Conservation (phyloP, 2,329 filamentous ascomycete genomes). For the Trichoderma sp. region DNA sequence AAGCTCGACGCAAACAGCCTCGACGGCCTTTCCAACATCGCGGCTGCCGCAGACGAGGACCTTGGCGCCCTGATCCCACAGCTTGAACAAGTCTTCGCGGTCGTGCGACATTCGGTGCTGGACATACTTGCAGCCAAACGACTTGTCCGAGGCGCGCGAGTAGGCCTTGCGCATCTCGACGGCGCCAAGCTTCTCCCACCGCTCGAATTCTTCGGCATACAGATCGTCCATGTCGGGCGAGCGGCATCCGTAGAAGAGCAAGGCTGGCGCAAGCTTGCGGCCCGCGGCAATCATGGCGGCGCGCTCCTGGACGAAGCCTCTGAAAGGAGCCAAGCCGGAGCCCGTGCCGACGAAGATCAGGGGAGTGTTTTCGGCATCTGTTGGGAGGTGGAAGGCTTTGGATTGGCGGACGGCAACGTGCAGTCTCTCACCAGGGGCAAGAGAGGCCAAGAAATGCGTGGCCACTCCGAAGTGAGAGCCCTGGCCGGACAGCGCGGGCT, state of each 20-base stretch:
- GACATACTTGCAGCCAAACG: slow-evolving; percentile 48
- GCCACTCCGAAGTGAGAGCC: slow-evolving; percentile 58
- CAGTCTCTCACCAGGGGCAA: slow-evolving; percentile 43
- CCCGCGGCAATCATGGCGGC: slow-evolving; percentile 50
- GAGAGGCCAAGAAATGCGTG: slow-evolving; percentile 55
- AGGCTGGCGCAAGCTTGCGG: slow-evolving; percentile 53
- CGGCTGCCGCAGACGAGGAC: slow-evolving; percentile 65
- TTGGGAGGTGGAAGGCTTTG: slow-evolving; percentile 48
- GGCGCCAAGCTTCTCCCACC: slow-evolving; percentile 59
- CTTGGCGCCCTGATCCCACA: slow-evolving; percentile 48
- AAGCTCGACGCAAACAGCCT: slow-evolving; percentile 38
- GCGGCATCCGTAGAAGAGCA: slow-evolving; percentile 66
- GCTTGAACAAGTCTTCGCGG: slow-evolving; percentile 33
- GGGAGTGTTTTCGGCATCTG: slow-evolving; percentile 44
- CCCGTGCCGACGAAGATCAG: slow-evolving; percentile 52
- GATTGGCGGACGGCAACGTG: slow-evolving; percentile 50
- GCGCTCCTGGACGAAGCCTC: slow-evolving; percentile 61
- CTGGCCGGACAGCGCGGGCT: slow-evolving; percentile 49
- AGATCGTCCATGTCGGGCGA: slow-evolving; percentile 54
- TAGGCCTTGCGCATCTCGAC: slow-evolving; percentile 61
- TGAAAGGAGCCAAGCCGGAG: slow-evolving; percentile 60
- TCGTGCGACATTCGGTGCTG: slow-evolving; percentile 43
- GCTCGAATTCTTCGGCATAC: slow-evolving; percentile 56
- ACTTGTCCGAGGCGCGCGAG: slow-evolving; percentile 43
- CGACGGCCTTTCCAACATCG: slow-evolving; percentile 47